Evolutionary conservation across 192 early-diverging fungal genomes (phyloP).

Genomic region (Spizellomyces punctatus): DNA sequence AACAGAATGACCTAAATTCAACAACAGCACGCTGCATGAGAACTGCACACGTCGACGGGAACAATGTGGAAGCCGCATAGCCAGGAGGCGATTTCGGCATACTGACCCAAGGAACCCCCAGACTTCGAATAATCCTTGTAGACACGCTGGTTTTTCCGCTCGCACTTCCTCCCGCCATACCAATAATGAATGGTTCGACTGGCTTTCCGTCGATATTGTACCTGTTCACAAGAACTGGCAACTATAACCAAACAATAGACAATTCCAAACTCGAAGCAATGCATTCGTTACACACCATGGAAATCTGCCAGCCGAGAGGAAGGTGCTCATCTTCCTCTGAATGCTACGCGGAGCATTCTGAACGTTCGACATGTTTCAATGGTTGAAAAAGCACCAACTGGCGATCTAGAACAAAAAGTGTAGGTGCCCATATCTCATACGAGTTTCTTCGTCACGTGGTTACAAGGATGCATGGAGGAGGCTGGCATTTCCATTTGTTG

Average conservation of each 20-base stretch:
- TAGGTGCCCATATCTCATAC: too few species aligned
- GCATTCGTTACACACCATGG: conserved; percentile 24
- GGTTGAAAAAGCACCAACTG: background rate
- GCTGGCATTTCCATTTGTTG: too few species aligned
- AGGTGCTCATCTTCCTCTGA: conserved; percentile 28
- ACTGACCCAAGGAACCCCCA: conserved; percentile 53
- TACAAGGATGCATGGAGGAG: too few species aligned
- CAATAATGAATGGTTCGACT: conserved; percentile 54
- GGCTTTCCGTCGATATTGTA: conserved; percentile 42
- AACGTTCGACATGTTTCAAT: conserved; percentile 29
- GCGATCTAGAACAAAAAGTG: too few species aligned
- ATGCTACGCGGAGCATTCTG: conserved; percentile 25
- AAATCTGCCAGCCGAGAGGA: conserved; percentile 29
- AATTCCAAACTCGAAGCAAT: background rate
- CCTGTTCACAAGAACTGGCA: conserved; percentile 26
- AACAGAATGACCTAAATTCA: conserved; percentile 75
- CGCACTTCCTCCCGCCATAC: conserved; percentile 58
- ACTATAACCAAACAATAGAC: background rate
- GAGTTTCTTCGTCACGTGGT: too few species aligned
- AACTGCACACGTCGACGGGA: background rate
- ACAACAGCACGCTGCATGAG: background rate
- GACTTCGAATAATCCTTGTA: conserved; percentile 49
- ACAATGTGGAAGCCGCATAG: too few species aligned
- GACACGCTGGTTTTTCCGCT: conserved; percentile 61
- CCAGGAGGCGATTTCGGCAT: background rate